Conservation (phyloP, 192 early-diverging fungal genomes). For the Coemansia sp. region DNA sequence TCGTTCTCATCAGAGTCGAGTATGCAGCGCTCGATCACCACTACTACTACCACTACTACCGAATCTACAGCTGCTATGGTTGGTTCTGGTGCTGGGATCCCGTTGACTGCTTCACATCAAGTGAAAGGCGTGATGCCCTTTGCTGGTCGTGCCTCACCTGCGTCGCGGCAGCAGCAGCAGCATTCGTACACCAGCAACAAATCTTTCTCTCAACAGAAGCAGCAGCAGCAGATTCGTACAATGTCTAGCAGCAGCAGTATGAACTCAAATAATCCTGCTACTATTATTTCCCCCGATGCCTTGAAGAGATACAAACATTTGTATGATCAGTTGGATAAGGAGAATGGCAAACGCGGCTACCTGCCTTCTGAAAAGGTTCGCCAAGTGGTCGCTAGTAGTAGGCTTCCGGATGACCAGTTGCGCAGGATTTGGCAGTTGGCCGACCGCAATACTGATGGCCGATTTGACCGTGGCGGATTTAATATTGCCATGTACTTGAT, state of each 20-base stretch:
- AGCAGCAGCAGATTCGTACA: neutral
- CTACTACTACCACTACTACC: neutral
- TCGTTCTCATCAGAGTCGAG: conserved; percentile 1
- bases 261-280: neutral
- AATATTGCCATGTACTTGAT: conserved; percentile 42
- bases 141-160: neutral
- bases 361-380: conserved; percentile 25
- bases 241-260: conserved; percentile 8
- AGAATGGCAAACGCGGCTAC: conserved; percentile 21
- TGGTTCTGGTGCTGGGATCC: neutral
- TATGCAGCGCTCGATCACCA: conserved; percentile 10
- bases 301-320: conserved; percentile 26
- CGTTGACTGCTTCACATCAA: conserved; percentile 9
- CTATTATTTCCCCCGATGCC: conserved; percentile 16
- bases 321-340: conserved; percentile 32
- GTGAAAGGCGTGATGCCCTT: conserved; percentile 17
- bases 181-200: conserved; percentile 4
- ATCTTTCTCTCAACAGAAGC: conserved; percentile 1
- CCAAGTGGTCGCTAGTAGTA: conserved; percentile 23
- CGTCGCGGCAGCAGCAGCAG: neutral
- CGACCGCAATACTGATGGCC: conserved; percentile 37
- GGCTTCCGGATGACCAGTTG: conserved; percentile 30
- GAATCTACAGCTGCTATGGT: no score
- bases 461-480: conserved; percentile 42
- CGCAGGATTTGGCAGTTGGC: conserved; percentile 37